Conservation (phyloP, 257 asterid genomes). For the Solanum dulcamara region DNA sequence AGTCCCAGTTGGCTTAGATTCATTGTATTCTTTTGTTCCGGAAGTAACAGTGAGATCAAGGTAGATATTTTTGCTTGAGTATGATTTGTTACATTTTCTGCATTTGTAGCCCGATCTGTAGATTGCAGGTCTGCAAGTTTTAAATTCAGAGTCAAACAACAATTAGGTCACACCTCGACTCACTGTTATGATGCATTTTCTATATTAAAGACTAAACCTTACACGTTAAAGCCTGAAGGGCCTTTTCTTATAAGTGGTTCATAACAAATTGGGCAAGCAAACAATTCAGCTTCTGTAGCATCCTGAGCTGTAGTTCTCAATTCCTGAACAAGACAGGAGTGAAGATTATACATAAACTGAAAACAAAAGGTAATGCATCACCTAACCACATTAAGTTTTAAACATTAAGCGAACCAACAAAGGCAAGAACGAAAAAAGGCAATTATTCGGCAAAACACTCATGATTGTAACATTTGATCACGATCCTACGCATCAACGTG, state of each 20-base stretch:
- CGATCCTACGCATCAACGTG: not conserved
- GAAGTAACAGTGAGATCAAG: conserved; percentile 91
- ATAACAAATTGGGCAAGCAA: conserved; percentile 87
- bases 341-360: not conserved
- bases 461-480: not conserved
- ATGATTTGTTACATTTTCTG: conserved; percentile 66
- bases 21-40: conserved; percentile 74
- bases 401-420: not conserved
- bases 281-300: conserved; percentile 39
- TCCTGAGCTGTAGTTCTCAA: conserved; percentile 21
- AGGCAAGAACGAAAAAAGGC: not conserved
- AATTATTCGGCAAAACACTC: not conserved
- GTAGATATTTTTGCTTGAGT: conserved; percentile 78
- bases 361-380: not conserved
- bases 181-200: not conserved
- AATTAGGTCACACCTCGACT: not conserved
- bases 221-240: conserved; percentile 91
- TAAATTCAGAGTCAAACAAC: not conserved
- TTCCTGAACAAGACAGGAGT: conserved; percentile 31
- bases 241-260: conserved; percentile 85
- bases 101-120: conserved; percentile 92
- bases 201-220: conserved; percentile 22
- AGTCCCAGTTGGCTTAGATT: conserved; percentile 66
- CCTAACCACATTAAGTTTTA: not conserved
- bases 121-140: conserved; percentile 66